phyloP scores from a whole-genome alignment of 768 basidiomycete species.

The Podaxis rugospora region DNA sequence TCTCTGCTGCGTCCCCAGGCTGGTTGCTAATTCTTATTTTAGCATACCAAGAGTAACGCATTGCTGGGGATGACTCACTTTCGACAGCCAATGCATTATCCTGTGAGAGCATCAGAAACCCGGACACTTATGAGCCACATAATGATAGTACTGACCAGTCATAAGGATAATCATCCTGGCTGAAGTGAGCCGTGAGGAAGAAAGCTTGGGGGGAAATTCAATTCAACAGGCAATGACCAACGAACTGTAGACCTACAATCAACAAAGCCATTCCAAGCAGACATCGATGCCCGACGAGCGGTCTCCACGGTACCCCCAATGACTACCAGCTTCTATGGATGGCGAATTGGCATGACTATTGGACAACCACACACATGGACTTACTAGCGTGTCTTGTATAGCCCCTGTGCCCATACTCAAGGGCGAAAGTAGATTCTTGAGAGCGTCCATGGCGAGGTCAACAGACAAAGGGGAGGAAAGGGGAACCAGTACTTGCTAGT shows the following conservation, averaged over 20 bases:
- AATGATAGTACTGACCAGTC: conserved; percentile 56
- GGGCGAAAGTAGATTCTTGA: conserved; percentile 71
- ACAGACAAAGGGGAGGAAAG: conserved; percentile 19
- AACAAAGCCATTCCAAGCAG: conserved; percentile 87
- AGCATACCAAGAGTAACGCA: not conserved
- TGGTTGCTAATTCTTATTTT: conserved; percentile 59
- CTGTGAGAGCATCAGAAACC: conserved; percentile 29
- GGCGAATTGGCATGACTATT: conserved; percentile 12
- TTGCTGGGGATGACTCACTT: conserved; percentile 38
- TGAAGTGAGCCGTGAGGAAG: conserved; percentile 87
- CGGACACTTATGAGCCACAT: conserved; percentile 11
- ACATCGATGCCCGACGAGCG: conserved; percentile 72
- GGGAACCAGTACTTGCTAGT: conserved; percentile 20
- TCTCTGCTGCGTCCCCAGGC: conserved; percentile 86
- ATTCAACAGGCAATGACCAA: not conserved
- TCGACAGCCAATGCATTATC: conserved; percentile 88
- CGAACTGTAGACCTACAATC: conserved; percentile 55
- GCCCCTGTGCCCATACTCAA: conserved; percentile 62
- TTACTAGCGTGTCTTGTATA: conserved; percentile 75
- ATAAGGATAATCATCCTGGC: conserved; percentile 83
- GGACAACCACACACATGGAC: conserved; percentile 14
- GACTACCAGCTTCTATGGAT: conserved; percentile 75
- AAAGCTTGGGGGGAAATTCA: conserved; percentile 46
- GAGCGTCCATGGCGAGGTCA: conserved; percentile 52
- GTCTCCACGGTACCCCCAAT: conserved; percentile 89